Conservation (phyloP, 2,329 filamentous ascomycete species). For the Talaromyces marneffei region DNA sequence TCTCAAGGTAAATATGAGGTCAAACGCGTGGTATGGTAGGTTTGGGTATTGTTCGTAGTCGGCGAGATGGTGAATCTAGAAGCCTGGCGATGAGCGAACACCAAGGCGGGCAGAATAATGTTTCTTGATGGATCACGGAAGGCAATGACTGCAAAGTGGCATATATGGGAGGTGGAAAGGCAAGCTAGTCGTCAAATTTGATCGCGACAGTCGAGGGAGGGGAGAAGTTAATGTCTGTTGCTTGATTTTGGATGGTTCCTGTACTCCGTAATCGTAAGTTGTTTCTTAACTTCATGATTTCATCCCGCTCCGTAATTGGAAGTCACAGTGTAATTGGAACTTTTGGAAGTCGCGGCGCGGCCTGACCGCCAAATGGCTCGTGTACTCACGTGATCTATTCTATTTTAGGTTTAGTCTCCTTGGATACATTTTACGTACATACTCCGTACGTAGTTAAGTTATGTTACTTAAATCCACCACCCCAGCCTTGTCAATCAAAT, state of each 20-base stretch:
- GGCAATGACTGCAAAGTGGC: background rate
- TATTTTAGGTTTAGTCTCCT: background rate
- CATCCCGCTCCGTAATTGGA: constrained; percentile 1
- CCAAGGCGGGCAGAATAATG: background rate
- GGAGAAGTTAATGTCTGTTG: background rate
- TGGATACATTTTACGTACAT: too few relatives aligned
- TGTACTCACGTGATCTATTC: background rate
- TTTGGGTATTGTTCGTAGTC: background rate
- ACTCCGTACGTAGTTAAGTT: too few relatives aligned
- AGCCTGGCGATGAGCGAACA: background rate
- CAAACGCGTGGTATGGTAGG: background rate
- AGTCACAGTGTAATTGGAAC: too few relatives aligned
- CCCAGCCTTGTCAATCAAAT: too few relatives aligned
- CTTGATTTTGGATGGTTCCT: background rate
- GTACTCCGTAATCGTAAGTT: background rate
- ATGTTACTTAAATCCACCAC: too few relatives aligned
- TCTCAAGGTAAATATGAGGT: background rate
- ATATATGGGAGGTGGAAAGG: background rate
- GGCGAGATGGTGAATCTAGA: background rate
- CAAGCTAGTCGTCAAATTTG: background rate
- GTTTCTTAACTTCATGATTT: constrained; percentile 1
- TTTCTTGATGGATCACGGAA: background rate
- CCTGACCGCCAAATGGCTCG: background rate
- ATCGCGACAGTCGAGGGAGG: background rate
- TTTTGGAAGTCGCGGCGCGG: too few relatives aligned